phyloP scores from a whole-genome alignment of 768 basidiomycete genomes.

The Amanita phalloides region DNA sequence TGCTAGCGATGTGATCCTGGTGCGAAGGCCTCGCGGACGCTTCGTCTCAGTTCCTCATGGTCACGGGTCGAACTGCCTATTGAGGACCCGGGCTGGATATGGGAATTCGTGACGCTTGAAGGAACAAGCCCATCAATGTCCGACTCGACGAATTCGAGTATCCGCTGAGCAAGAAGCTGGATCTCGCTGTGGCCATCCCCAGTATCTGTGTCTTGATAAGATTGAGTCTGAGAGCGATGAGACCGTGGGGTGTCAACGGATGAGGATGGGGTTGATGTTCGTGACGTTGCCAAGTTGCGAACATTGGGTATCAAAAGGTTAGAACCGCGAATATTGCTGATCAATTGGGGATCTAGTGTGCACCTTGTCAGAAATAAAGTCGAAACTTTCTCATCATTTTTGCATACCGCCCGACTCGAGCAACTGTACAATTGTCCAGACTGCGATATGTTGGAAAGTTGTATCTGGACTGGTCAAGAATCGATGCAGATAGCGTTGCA shows the following conservation, averaged over 20 bases:
- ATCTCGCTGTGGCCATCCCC: conserved; percentile 92
- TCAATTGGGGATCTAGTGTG: conserved; percentile 69
- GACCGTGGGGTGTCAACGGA: conserved; percentile 69
- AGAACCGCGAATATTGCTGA: conserved; percentile 84
- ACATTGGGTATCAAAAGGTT: conserved; percentile 77
- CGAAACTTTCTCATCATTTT: neutral
- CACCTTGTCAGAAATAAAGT: conserved; percentile 1
- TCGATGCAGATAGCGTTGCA: conserved; percentile 89
- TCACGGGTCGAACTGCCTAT: conserved; percentile 53
- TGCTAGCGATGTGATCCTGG: conserved; percentile 46
- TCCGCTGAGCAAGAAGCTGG: conserved; percentile 71
- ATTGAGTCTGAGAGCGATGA: conserved; percentile 56
- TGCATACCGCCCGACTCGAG: conserved; percentile 84
- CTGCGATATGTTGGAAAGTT: conserved; percentile 99
- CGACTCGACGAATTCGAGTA: conserved; percentile 78
- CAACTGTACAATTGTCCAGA: conserved; percentile 98
- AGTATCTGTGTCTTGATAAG: conserved; percentile 74
- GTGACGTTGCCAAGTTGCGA: conserved; percentile 67
- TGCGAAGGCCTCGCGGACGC: conserved; percentile 76
- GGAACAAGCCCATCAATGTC: conserved; percentile 51
- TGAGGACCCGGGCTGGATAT: conserved; percentile 61
- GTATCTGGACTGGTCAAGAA: conserved; percentile 91
- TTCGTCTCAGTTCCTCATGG: conserved; percentile 74
- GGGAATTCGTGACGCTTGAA: conserved; percentile 53
- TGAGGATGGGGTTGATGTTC: conserved; percentile 57